phyloP scores from a whole-genome alignment of 768 basidiomycete genomes.

The Leucocoprinus leucothites region DNA sequence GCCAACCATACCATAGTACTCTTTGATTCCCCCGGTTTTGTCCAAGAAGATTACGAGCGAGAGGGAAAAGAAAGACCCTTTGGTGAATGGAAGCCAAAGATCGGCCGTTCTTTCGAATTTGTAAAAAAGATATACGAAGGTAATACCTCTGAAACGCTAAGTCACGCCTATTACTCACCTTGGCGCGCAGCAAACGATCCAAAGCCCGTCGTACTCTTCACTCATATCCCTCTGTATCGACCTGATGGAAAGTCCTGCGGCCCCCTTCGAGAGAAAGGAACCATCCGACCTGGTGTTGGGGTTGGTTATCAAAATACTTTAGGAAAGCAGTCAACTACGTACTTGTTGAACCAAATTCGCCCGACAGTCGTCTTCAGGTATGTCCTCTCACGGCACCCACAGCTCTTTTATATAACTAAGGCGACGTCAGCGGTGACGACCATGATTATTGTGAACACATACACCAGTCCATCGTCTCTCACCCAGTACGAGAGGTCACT shows the following conservation, averaged over 20 bases:
- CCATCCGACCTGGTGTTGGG: constrained; percentile 71
- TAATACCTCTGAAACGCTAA: constrained; percentile 11
- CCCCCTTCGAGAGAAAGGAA: constrained; percentile 69
- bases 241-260: constrained; percentile 71
- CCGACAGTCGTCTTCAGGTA: constrained; percentile 80
- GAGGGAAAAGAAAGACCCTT: constrained; percentile 35
- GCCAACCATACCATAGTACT: constrained; percentile 73
- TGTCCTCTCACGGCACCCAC: constrained; percentile 14
- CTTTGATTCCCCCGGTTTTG: constrained; percentile 69
- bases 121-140: constrained; percentile 40
- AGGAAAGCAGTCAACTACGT: constrained; percentile 59
- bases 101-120: constrained; percentile 53
- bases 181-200: constrained; percentile 23
- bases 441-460: constrained; percentile 90
- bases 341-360: constrained; percentile 59
- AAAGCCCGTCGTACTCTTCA: constrained; percentile 68
- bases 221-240: constrained; percentile 86
- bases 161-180: constrained; percentile 7
- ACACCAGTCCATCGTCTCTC: constrained; percentile 34
- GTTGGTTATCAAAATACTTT: constrained; percentile 85
- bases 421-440: constrained; percentile 73
- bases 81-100: constrained; percentile 44
- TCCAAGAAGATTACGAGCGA: constrained; percentile 69
- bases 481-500: constrained; percentile 63
- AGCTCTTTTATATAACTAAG: constrained; percentile 9